These are phyloP conservation scores for Cavenderia fasciculata DNA, from an alignment of 78 protist genomes.

Conservation along the genomic window DNA sequence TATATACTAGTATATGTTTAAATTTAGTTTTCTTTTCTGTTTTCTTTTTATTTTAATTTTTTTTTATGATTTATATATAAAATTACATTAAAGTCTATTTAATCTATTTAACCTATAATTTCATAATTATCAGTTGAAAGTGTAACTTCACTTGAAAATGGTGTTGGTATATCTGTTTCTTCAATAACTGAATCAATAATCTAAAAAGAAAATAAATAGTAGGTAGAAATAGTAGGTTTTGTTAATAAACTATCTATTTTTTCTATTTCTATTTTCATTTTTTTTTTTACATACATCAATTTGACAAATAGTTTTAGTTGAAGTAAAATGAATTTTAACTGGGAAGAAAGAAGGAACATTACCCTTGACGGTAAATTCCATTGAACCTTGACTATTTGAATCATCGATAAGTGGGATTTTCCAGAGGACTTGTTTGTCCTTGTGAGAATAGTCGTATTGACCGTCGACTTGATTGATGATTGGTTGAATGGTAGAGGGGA, in stretches of 20 bases:
- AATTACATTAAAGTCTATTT: too few species aligned
- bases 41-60: neutral
- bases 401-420: constrained; percentile 67
- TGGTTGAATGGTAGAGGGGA: constrained; percentile 49
- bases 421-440: constrained; percentile 63
- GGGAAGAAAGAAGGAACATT: constrained; percentile 52
- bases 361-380: constrained; percentile 75
- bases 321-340: constrained; percentile 26
- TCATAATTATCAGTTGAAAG: constrained; percentile 43
- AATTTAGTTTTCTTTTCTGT: neutral
- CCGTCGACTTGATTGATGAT: constrained; percentile 37
- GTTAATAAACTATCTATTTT: too few species aligned
- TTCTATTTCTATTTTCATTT: too few species aligned
- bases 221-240: too few species aligned
- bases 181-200: neutral
- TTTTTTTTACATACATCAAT: too few species aligned
- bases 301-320: constrained; percentile 10
- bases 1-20: neutral
- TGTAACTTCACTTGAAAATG: constrained; percentile 23
- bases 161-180: neutral
- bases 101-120: too few species aligned
- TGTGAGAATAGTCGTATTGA: constrained; percentile 41
- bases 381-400: constrained; percentile 45
- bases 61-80: too few species aligned
- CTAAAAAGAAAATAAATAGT: too few species aligned